Base-by-base conservation (phyloP, 805 yeast species). In the Candida pseudoglaebosa region DNA sequence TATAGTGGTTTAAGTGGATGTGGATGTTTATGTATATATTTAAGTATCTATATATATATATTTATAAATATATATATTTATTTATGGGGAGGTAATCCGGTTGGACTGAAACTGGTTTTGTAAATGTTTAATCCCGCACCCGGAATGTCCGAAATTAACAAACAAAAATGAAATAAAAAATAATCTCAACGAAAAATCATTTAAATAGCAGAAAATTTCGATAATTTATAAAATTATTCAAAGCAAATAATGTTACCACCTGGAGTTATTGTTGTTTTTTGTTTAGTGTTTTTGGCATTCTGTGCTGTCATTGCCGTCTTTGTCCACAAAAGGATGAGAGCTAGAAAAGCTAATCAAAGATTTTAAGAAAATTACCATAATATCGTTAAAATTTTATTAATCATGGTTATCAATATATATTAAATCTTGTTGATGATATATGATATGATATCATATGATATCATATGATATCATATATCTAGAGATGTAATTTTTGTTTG, bases 241-340 rank as follows among this genome's bases (percentile, higher is more conserved):
- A 56, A 58, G n/a, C n/a, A n/a, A n/a, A n/a, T n/a, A n/a, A 80
- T 78, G 83, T 71, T 80, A 58, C 85, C 87, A 63, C 71, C 80
- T 48, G 87, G 87, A 67, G 86, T 81, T 69, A 80, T 80, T 62
- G 71, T 80, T 61, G 87, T 81, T 50, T 79, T 80, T 67, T 67
- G 63, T 48, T 70, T 77, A 57, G 48, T 77, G 46, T 75, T 75
- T 66, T 74, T 73, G 59, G 75, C 72, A 44, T 48, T 54, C 42
- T 40, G 49, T 47, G 70, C 62, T 46, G 49, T 72, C 41, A 42
- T 50, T 46, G 62, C 60, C 54, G 56, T 69, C 43, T 53, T 57
- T 48, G 45, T 64, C 53, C 61, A 57, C 44, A 71, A 68, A 69
- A 61, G 55, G 48, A 31, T 70, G 46, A 65, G 64, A 58, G 67